Evolutionary conservation across 495 filamentous ascomycete genomes (phyloP).

Genomic region (Penicillium herquei): DNA sequence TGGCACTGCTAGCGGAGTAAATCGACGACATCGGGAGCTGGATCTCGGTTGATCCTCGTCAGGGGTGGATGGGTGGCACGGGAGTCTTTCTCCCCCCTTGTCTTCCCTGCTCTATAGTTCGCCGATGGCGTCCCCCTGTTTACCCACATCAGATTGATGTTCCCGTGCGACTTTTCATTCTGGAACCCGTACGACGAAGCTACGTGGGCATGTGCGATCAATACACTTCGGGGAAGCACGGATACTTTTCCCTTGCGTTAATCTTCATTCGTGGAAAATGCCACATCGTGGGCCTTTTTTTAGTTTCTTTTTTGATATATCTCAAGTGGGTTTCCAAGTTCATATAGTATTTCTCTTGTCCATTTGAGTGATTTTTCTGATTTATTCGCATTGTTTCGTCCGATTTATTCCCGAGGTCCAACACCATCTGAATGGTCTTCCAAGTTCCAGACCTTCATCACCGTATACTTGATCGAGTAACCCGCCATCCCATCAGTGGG

Average conservation of each 20-base stretch:
- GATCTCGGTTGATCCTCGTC: conserved; percentile 37
- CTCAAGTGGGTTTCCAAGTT: background rate
- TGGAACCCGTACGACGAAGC: conserved; percentile 14
- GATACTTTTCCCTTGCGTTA: background rate
- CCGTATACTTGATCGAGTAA: conserved; percentile 17
- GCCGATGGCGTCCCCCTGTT: background rate
- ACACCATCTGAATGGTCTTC: too few relatives aligned
- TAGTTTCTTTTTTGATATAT: background rate
- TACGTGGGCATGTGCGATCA: conserved; percentile 4
- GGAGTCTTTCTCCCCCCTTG: conserved; percentile 4
- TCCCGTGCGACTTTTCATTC: conserved; percentile 1
- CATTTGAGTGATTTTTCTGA: too few relatives aligned
- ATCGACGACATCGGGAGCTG: conserved; percentile 12
- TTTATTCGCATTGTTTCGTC: too few relatives aligned
- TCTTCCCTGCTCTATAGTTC: conserved; percentile 5
- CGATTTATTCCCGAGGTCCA: too few relatives aligned
- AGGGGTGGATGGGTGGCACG: conserved; percentile 22
- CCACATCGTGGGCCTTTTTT: background rate
- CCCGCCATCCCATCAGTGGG: background rate
- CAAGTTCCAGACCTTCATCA: background rate
- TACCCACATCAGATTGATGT: background rate
- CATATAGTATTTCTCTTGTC: too few relatives aligned
- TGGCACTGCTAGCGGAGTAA: conserved; percentile 25
- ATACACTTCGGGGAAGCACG: background rate
- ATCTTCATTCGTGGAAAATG: background rate